phyloP scores from a whole-genome alignment of 2,329 filamentous ascomycete genomes.

The Cordyceps tenuipes region DNA sequence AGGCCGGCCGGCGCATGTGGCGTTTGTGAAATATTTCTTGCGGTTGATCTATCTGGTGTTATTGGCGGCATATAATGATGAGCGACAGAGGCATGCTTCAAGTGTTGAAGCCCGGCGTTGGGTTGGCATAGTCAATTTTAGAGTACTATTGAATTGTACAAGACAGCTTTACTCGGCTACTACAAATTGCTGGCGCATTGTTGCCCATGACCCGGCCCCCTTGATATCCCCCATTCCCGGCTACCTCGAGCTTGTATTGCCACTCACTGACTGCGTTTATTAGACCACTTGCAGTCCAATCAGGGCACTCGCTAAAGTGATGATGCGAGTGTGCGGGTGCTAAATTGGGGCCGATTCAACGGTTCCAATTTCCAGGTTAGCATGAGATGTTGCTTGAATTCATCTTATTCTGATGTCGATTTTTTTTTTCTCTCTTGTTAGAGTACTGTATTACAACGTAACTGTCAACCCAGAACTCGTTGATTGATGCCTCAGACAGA shows the following conservation, averaged over 20 bases:
- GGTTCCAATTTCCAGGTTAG: too few species aligned
- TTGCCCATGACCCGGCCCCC: not conserved
- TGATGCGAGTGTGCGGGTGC: too few species aligned
- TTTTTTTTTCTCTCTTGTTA: not conserved
- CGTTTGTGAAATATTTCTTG: not conserved
- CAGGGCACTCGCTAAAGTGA: too few species aligned
- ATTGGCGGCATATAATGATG: not conserved
- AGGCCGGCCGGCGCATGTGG: not conserved
- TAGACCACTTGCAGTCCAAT: too few species aligned
- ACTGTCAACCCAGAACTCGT: too few species aligned
- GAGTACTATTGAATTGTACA: not conserved
- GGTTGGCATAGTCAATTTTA: not conserved
- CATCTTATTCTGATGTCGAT: too few species aligned
- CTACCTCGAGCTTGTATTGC: too few species aligned
- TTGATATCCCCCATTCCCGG: too few species aligned
- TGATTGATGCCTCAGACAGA: conserved; percentile 23
- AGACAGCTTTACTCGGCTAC: not conserved
- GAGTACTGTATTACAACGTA: too few species aligned
- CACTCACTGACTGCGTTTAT: too few species aligned
- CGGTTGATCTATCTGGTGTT: not conserved
- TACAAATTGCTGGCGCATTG: not conserved
- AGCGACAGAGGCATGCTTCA: conserved; percentile 3
- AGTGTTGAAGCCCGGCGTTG: not conserved
- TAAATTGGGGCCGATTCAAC: too few species aligned
- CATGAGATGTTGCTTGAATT: too few species aligned